A percentile compares a stretch with the other conserved stretches of the same genome.
Evolutionary conservation across 768 basidiomycete species (phyloP).

Genomic region (Termitomyces eurrhizus): DNA sequence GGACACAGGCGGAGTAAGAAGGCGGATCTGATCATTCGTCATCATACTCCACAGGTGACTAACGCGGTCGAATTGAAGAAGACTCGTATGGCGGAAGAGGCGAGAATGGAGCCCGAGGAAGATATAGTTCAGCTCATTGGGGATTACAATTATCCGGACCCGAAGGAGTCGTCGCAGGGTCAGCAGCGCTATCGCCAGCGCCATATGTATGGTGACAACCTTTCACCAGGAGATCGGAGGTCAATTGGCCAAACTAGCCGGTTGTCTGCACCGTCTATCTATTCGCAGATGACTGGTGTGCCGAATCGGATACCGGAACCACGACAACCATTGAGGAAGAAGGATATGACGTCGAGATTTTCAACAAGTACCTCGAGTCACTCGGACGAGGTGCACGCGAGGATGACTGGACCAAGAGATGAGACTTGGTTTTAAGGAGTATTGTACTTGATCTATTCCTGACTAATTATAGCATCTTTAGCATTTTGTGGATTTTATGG

Average conservation of each 20-base stretch:
- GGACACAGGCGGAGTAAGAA: conserved; percentile 33
- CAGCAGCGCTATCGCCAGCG: conserved; percentile 23
- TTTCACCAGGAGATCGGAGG: conserved; percentile 6
- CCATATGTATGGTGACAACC: conserved; percentile 21
- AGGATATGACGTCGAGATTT: conserved; percentile 15
- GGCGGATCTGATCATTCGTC: conserved; percentile 6
- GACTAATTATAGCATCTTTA: neutral
- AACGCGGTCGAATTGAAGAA: conserved; percentile 17
- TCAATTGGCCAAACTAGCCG: conserved; percentile 23
- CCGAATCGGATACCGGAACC: conserved; percentile 57
- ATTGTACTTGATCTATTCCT: neutral
- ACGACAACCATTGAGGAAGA: conserved; percentile 23
- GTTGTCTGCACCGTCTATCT: conserved; percentile 46
- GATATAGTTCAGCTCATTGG: conserved; percentile 24
- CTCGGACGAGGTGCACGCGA: conserved; percentile 9
- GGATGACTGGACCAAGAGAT: conserved; percentile 18
- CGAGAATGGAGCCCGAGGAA: conserved; percentile 15
- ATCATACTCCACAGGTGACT: conserved; percentile 6
- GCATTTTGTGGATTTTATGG: neutral
- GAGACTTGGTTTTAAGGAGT: conserved; percentile 5
- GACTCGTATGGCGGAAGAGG: conserved; percentile 19
- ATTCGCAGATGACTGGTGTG: conserved; percentile 56
- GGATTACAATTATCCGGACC: conserved; percentile 14
- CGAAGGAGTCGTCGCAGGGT: conserved; percentile 1
- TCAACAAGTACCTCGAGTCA: conserved; percentile 32